Evolutionary conservation across 2,329 filamentous ascomycete genomes (phyloP), one percentile per base, ranked within the genome.

Genomic region (Pseudofabraea citricarpa): DNA sequence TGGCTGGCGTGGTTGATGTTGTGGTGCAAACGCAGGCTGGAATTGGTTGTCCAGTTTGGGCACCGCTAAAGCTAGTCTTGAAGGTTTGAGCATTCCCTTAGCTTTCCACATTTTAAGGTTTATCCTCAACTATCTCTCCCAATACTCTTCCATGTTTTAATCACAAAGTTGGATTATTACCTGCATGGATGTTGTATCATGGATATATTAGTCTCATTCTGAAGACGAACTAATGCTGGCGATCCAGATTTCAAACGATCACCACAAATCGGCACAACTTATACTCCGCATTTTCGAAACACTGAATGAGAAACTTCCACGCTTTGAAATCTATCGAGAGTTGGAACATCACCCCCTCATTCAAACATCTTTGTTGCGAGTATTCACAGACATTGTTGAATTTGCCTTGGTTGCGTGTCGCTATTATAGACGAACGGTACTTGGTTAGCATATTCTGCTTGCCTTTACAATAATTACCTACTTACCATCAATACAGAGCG

Each of bases 1-100:
- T 29, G 12, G 12, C 26, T 3, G 26, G 15, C 15, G 26, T 29
- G 4, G 26, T 43, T 15, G 32, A 43, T 16, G 19, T 36, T 16
- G 40, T 43, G 21, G 40, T 43, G 8, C 40, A 43, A 29, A 43
- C 40, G 19, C 40, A 43, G 40, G 40, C 40, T 43, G 40, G 31
- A 36, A 43, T 43, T 24, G 40, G 32, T 3, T 43, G 40, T 23
- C 40, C 40, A 19, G 21, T 43, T 20, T 43, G 40, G 40, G 40
- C 40, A 4, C 40, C 40, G 5, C 36, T 43, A 7, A 43, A 43
- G 29, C 37, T 43, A 12, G 40, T 37, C 22, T 23, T 43, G 16
- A 36, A 36, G 32, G 40, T 36, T 24, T 27, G 32, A 18, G 16
- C 21, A 29, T 31, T 40, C 22, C n/a, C n/a, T n/a, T n/a, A n/a